A percentile compares a stretch with the other conserved stretches of the same genome.
Conservation (phyloP, 2,329 filamentous ascomycete genomes). For the Aaosphaeria arxii region DNA sequence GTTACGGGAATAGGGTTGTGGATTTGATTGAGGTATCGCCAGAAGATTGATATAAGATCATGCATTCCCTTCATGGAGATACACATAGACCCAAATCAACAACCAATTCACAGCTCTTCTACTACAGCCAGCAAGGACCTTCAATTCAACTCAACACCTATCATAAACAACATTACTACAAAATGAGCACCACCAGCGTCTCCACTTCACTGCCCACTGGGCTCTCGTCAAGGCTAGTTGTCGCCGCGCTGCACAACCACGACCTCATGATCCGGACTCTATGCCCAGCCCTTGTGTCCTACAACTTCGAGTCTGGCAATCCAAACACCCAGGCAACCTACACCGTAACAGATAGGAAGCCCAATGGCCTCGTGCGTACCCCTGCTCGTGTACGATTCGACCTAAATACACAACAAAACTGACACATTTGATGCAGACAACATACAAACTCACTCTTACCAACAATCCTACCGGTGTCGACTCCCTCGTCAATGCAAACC, state of each 20-base stretch:
- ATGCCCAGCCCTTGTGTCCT: conserved; percentile 32
- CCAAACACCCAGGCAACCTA: conserved; percentile 27
- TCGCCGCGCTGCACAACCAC: conserved; percentile 39
- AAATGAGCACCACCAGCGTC: conserved; percentile 37
- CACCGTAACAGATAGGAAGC: conserved; percentile 39
- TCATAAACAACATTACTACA: conserved; percentile 32
- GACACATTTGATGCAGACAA: conserved; percentile 16
- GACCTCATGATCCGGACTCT: conserved; percentile 40
- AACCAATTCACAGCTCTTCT: not conserved
- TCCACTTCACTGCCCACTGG: conserved; percentile 30
- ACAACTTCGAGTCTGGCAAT: conserved; percentile 33
- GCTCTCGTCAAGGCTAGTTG: conserved; percentile 20
- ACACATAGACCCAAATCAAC: no score
- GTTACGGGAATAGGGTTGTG: no score
- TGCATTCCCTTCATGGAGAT: no score
- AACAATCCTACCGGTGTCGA: conserved; percentile 33
- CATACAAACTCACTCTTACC: conserved; percentile 41
- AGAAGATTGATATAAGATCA: no score
- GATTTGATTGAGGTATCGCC: no score
- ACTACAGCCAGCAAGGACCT: not conserved
- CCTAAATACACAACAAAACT: not conserved
- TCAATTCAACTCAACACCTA: not conserved
- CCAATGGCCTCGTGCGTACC: conserved; percentile 32
- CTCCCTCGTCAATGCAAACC: conserved; percentile 38
- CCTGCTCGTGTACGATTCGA: not conserved